Conservation (phyloP, 2,329 filamentous ascomycete genomes). For the Colletotrichum chlorophyti region DNA sequence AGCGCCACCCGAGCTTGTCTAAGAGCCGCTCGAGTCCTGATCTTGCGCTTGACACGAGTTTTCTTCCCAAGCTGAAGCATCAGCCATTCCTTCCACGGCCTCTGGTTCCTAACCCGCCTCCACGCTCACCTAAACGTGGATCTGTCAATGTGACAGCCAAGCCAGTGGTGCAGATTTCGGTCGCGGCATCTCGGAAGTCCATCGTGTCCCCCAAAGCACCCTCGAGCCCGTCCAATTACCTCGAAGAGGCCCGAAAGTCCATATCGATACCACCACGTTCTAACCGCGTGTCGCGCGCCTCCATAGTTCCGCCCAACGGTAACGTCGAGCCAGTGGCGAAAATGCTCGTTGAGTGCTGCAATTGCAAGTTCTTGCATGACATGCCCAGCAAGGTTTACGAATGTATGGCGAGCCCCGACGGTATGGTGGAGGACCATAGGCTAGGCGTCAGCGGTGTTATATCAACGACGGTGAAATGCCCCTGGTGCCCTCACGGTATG, state of each 20-base stretch:
- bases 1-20: conserved; percentile 27
- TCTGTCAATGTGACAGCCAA: conserved; percentile 10
- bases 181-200: conserved; percentile 1
- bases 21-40: conserved; percentile 35
- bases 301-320: conserved; percentile 18
- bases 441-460: conserved; percentile 62
- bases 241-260: conserved; percentile 26
- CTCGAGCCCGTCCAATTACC: conserved; percentile 17
- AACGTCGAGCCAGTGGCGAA: conserved; percentile 57
- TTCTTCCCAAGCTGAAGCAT: conserved; percentile 46
- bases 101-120: conserved; percentile 19
- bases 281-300: conserved; percentile 13
- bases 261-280: conserved; percentile 9
- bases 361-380: conserved; percentile 69
- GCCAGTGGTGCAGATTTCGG: conserved; percentile 21
- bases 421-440: conserved; percentile 56
- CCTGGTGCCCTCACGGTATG: conserved; percentile 78
- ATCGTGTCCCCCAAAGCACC: conserved; percentile 4
- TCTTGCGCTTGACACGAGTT: conserved; percentile 34
- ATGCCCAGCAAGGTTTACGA: conserved; percentile 70
- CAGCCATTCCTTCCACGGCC: conserved; percentile 40
- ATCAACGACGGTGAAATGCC: conserved; percentile 70
- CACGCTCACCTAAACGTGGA: conserved; percentile 31
- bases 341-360: conserved; percentile 71
- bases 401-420: conserved; percentile 67